A percentile compares a stretch with the other conserved stretches of the same genome.
Evolutionary conservation across 495 filamentous ascomycete species (phyloP).

Genomic region (Parathielavia appendiculata): DNA sequence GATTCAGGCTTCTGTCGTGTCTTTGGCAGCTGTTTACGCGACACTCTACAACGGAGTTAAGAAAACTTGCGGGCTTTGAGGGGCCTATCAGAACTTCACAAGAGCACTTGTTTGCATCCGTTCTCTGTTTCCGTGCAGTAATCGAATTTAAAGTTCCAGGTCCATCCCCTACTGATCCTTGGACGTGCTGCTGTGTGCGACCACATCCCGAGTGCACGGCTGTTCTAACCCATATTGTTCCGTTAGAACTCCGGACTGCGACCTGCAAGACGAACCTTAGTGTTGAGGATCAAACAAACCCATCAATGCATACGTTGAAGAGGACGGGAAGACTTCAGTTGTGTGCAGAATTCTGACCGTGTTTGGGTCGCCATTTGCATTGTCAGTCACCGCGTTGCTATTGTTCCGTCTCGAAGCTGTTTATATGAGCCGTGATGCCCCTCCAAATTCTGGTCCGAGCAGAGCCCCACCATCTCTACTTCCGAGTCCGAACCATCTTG

Average conservation of each 20-base stretch:
- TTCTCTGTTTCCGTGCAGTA: background rate
- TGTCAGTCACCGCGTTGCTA: too few relatives aligned
- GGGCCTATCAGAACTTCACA: background rate
- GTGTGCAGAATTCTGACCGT: too few relatives aligned
- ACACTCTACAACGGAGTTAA: background rate
- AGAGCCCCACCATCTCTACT: background rate
- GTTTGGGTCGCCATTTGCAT: too few relatives aligned
- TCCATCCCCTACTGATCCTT: too few relatives aligned
- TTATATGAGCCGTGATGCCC: background rate
- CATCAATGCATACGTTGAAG: too few relatives aligned
- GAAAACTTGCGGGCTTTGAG: background rate
- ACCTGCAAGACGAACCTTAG: too few relatives aligned
- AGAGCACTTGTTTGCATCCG: background rate
- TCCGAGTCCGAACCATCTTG: background rate
- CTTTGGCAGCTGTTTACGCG: background rate
- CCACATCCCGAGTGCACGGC: background rate
- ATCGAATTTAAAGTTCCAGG: too few relatives aligned
- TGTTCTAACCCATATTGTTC: background rate
- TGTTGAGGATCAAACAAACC: too few relatives aligned
- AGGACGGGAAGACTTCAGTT: too few relatives aligned
- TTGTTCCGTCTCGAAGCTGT: too few relatives aligned
- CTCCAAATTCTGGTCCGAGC: background rate
- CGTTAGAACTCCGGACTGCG: background rate
- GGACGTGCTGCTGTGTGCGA: background rate
- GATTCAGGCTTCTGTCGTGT: background rate